Percentiles rank a stretch among this genome's conserved stretches.
Conservation (phyloP, 129 eudicot genomes). For the Artemisia argyi region DNA sequence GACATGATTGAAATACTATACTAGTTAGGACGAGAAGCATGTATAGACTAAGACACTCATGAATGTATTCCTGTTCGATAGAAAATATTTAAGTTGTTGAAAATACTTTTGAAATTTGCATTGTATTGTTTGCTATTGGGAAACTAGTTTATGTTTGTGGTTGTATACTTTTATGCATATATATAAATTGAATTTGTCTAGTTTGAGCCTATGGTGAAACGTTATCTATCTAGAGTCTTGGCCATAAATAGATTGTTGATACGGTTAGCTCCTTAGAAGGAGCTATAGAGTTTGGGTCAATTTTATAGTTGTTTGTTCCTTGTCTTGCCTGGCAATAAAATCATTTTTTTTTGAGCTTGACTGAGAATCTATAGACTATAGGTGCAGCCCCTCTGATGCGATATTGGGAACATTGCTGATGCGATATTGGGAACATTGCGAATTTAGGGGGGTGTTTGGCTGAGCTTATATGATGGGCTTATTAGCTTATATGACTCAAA, state of each 20-base stretch:
- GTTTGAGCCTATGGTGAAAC: too few relatives aligned
- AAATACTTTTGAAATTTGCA: background rate
- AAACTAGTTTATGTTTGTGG: constrained; percentile 5
- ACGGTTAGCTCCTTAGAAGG: background rate
- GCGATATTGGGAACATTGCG: background rate
- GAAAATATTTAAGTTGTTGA: constrained; percentile 2
- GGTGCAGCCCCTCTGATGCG: background rate
- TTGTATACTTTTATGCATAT: background rate
- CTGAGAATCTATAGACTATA: background rate
- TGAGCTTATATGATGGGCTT: too few relatives aligned
- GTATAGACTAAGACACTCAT: constrained; percentile 3
- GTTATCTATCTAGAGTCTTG: too few relatives aligned
- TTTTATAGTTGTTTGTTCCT: constrained; percentile 10
- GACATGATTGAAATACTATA: constrained; percentile 7
- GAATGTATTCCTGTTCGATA: background rate
- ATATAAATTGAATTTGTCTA: too few relatives aligned
- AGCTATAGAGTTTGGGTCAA: background rate
- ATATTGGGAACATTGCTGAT: background rate
- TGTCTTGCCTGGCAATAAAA: background rate
- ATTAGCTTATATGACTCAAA: too few relatives aligned
- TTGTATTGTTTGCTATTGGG: background rate
- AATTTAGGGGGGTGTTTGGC: background rate
- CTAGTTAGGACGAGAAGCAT: background rate
- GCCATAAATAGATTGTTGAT: background rate
- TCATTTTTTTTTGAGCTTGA: background rate